Evolutionary conservation across 352 stramenopile species (phyloP), one percentile per base, ranked within the genome.

Genomic region (Phytopythium litorale): DNA sequence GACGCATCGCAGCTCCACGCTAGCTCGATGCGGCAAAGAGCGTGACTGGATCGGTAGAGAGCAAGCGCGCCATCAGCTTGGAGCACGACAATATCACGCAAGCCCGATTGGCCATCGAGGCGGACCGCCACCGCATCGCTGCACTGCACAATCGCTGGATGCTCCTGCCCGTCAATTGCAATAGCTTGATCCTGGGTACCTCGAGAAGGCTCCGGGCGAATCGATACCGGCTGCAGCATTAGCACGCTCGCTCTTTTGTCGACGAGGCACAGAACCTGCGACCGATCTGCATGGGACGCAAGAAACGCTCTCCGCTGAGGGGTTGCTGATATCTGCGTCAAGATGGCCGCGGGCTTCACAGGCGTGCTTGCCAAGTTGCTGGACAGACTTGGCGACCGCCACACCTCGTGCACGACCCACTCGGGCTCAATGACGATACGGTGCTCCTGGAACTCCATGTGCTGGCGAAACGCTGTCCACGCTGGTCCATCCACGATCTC

Each of bases 1-100:
- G 32, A 28, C 7, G 23, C 7, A 2, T 32, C 30, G 9, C 32
- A 15, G 18, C 9, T 9, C 51, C 51, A 45, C 11, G 51, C 11
- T 13, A 57, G 19, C 19, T 57, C 51, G 16, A 87, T 53, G 8
- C 60, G 52, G 49, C 73, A 87, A 49, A 87, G 63, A 19, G 33
- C 45, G 60, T 63, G 55, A 7, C 67, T 58, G 13, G 69, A 73
- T 63, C 66, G 67, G 56, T 85, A 65, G 25, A 85, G 56, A 53
- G 66, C 58, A 11, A 85, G 42, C 4, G 56, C 56, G 15, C 72
- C 54, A 57, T 77, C 62, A 13, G 56, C 65, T 62, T 68, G 56
- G 3, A 82, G 66, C 15, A 85, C 60, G n/a, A 85, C 58, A 56
- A 88, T 78, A 56, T 88, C 78, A 18, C 38, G 32, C 61, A n/a